phyloP scores from a whole-genome alignment of 1,284 basidiomycete genomes.

The Boletellus deceptivus region DNA sequence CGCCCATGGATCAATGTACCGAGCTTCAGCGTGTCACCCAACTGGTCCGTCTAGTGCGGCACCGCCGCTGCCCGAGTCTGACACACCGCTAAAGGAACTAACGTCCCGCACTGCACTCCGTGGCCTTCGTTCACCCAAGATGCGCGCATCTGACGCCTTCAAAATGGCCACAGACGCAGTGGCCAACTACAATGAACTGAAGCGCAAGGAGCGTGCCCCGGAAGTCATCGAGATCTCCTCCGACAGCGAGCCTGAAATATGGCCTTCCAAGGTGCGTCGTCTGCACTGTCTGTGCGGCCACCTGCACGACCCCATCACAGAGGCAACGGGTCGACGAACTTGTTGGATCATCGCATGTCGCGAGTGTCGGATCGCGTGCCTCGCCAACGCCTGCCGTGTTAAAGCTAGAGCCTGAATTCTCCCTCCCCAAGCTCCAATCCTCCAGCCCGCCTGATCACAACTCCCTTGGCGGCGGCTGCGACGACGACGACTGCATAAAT shows the following conservation, averaged over 20 bases:
- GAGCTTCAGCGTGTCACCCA: constrained; percentile 28
- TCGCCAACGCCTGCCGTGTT: not conserved
- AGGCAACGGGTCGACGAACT: constrained; percentile 17
- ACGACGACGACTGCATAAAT: constrained; percentile 26
- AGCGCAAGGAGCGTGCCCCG: constrained; percentile 20
- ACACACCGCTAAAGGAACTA: constrained; percentile 23
- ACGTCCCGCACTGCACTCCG: constrained; percentile 13
- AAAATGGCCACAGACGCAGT: constrained; percentile 15
- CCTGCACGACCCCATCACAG: constrained; percentile 10
- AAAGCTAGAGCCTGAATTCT: constrained; percentile 8
- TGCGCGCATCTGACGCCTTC: constrained; percentile 20
- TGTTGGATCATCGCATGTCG: not conserved
- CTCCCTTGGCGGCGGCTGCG: constrained; percentile 21
- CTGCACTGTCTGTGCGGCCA: not conserved
- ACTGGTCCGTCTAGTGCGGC: constrained; percentile 12
- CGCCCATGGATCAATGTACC: constrained; percentile 12
- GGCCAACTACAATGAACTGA: constrained; percentile 10
- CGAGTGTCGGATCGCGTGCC: too few relatives aligned
- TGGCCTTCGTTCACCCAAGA: constrained; percentile 18
- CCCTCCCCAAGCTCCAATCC: constrained; percentile 1
- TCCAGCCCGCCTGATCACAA: not conserved
- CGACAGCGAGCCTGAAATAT: constrained; percentile 29
- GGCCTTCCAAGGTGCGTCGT: constrained; percentile 23
- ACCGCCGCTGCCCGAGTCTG: not conserved
- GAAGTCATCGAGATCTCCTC: constrained; percentile 31